Evolutionary conservation across 2,329 filamentous ascomycete species (phyloP).

Genomic region (Talaromyces sp.): DNA sequence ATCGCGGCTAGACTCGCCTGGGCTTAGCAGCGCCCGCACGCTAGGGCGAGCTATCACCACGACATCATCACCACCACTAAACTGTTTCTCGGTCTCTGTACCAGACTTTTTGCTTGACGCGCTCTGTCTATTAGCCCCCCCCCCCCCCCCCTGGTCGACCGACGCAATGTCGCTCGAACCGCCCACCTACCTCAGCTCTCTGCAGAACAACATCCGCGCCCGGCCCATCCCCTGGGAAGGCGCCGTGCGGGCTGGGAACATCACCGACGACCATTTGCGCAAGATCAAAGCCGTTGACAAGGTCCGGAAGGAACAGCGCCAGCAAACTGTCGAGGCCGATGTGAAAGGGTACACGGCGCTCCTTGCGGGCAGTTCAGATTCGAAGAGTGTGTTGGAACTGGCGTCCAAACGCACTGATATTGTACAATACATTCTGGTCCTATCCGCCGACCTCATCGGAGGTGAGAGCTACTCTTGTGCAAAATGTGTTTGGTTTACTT

Average conservation of each 20-base stretch:
- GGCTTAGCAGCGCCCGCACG: not conserved
- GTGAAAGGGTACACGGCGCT: constrained; percentile 72
- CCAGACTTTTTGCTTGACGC: not conserved
- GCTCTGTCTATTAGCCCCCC: no score
- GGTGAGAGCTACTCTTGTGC: constrained; percentile 45
- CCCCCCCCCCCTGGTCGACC: constrained; percentile 3
- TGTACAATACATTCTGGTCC: constrained; percentile 87
- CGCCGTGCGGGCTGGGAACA: constrained; percentile 83
- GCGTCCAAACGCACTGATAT: constrained; percentile 83
- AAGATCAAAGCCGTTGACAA: constrained; percentile 97
- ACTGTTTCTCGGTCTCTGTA: not conserved
- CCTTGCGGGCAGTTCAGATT: constrained; percentile 63
- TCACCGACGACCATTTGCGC: constrained; percentile 88
- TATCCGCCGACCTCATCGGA: constrained; percentile 81
- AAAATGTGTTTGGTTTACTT: not conserved
- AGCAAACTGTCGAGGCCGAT: constrained; percentile 73
- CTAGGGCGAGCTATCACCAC: not conserved
- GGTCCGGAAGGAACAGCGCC: constrained; percentile 84
- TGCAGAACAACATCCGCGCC: constrained; percentile 95
- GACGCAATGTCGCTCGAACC: constrained; percentile 78
- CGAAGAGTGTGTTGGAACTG: constrained; percentile 73
- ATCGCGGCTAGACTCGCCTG: not conserved
- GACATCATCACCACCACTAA: not conserved
- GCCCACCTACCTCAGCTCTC: constrained; percentile 76
- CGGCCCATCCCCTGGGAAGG: constrained; percentile 97